These are phyloP conservation scores for Xylona heveae DNA, from an alignment of 495 filamentous ascomycete species.

Conservation along the genomic window DNA sequence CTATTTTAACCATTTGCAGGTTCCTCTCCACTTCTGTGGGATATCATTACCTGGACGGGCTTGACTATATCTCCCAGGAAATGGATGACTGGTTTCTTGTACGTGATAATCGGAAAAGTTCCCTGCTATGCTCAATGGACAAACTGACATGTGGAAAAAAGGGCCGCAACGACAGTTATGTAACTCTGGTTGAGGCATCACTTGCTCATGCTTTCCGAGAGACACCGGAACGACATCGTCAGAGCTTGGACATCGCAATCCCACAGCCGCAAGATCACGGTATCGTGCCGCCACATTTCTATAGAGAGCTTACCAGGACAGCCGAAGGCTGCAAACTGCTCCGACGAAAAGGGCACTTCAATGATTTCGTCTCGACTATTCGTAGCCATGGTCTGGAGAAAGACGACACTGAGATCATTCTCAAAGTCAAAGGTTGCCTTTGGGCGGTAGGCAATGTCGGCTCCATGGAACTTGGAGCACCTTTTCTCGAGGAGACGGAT, in stretches of 20 bases:
- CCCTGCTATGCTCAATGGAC: too few species aligned
- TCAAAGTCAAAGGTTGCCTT: constrained; percentile 90
- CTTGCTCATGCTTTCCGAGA: constrained; percentile 73
- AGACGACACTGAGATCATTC: constrained; percentile 68
- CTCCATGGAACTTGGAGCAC: constrained; percentile 90
- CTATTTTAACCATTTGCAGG: constrained; percentile 5
- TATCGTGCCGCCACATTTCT: constrained; percentile 84
- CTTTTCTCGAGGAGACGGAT: constrained; percentile 72
- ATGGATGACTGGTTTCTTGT: constrained; percentile 97
- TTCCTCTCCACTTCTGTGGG: constrained; percentile 91
- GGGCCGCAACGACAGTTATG: constrained; percentile 86
- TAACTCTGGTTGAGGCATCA: constrained; percentile 83
- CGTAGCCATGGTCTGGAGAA: constrained; percentile 61
- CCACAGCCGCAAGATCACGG: constrained; percentile 20
- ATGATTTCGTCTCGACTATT: constrained; percentile 76
- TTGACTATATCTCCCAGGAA: constrained; percentile 95
- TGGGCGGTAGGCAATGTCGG: constrained; percentile 98
- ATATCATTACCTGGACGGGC: constrained; percentile 88
- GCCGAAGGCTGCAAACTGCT: constrained; percentile 79
- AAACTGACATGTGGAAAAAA: constrained; percentile 13
- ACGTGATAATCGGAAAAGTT: constrained; percentile 5
- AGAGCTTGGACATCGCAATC: constrained; percentile 21
- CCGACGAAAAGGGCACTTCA: constrained; percentile 84
- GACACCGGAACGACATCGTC: too few species aligned
- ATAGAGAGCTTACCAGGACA: constrained; percentile 82